Percentiles rank a stretch among this genome's conserved stretches.
These are phyloP conservation scores for Monilinia polystroma DNA, from an alignment of 2,329 filamentous ascomycete species.

Conservation along the genomic window DNA sequence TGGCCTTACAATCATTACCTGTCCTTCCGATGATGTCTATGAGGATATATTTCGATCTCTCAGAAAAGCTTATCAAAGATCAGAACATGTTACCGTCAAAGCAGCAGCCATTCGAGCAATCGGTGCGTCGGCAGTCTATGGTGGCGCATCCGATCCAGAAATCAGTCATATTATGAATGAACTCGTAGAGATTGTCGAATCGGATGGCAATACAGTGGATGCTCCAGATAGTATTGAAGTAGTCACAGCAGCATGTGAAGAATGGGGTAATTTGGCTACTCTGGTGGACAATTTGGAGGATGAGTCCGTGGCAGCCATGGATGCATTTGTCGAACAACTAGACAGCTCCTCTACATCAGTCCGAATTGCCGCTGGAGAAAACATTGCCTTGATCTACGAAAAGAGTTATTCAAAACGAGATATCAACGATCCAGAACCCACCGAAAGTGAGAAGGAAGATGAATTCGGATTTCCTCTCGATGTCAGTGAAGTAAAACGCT, in stretches of 20 bases:
- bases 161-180: constrained; percentile 64
- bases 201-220: constrained; percentile 63
- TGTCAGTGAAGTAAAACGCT: constrained; percentile 57
- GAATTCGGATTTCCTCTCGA: constrained; percentile 41
- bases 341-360: constrained; percentile 60
- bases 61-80: constrained; percentile 59
- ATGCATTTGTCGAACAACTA: constrained; percentile 69
- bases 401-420: constrained; percentile 53
- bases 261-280: constrained; percentile 68
- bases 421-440: constrained; percentile 45
- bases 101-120: constrained; percentile 66
- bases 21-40: constrained; percentile 60
- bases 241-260: constrained; percentile 64
- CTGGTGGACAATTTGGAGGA: constrained; percentile 64
- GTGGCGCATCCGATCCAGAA: constrained; percentile 62
- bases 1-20: constrained; percentile 61
- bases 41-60: constrained; percentile 55
- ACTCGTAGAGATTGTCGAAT: constrained; percentile 65
- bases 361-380: constrained; percentile 69
- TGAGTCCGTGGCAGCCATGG: constrained; percentile 62
- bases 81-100: constrained; percentile 57
- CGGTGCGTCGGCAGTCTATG: constrained; percentile 61
- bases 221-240: constrained; percentile 60
- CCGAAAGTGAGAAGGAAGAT: constrained; percentile 44
- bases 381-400: constrained; percentile 70